phyloP scores from a whole-genome alignment of 176 grass and related monocot genomes.

The Lolium perenne region DNA sequence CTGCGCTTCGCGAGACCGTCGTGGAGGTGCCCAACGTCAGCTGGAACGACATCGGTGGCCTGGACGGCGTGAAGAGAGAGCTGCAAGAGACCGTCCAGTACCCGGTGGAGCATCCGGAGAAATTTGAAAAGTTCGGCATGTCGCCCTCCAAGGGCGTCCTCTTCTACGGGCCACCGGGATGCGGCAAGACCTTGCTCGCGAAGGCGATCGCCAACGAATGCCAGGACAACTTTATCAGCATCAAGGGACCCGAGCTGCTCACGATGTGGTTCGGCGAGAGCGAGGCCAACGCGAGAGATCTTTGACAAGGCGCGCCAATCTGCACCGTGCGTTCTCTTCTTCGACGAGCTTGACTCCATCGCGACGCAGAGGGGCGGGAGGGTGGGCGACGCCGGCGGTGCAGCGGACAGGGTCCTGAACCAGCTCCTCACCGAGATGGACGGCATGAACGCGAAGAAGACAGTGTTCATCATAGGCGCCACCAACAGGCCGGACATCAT shows the following conservation, averaged over 20 bases:
- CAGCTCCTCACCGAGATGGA: conserved; percentile 75
- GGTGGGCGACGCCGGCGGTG: conserved; percentile 58
- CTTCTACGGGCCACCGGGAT: conserved; percentile 64
- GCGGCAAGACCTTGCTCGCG: conserved; percentile 63
- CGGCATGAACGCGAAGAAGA: conserved; percentile 72
- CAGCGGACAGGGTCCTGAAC: conserved; percentile 58
- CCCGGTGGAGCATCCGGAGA: conserved; percentile 65
- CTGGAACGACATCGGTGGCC: conserved; percentile 67
- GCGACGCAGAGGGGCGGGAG: conserved; percentile 54
- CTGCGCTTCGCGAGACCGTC: conserved; percentile 66
- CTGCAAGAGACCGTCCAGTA: conserved; percentile 51
- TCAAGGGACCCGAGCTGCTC: conserved; percentile 67
- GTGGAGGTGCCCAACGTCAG: conserved; percentile 72
- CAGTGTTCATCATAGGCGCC: conserved; percentile 67
- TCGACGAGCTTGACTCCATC: conserved; percentile 75
- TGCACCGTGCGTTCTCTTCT: conserved; percentile 69
- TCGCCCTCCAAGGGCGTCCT: conserved; percentile 67
- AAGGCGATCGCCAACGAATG: conserved; percentile 75
- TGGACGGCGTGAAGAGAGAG: too few relatives aligned
- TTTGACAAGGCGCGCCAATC: conserved; percentile 67
- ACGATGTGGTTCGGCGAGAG: conserved; percentile 80
- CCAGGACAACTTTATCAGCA: conserved; percentile 70
- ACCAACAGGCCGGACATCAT: conserved; percentile 71
- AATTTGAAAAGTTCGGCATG: conserved; percentile 72
- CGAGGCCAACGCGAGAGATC: conserved; percentile 60